phyloP scores from a whole-genome alignment of 306 rosid genomes.

The Prunus padus region DNA sequence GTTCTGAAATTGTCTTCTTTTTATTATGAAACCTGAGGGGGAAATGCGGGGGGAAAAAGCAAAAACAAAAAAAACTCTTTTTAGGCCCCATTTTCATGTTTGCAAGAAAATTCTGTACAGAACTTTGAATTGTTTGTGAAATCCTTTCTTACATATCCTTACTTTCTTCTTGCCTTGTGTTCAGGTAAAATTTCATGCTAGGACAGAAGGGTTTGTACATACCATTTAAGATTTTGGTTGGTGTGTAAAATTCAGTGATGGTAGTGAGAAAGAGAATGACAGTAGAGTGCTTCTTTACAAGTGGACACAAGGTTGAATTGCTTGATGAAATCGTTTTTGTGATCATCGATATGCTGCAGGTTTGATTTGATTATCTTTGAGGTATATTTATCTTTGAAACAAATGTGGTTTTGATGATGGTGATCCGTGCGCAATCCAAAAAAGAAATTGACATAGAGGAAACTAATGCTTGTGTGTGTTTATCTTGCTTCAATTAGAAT shows the following conservation, averaged over 20 bases:
- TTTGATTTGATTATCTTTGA: neutral
- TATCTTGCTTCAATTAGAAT: neutral
- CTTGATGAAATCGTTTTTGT: neutral
- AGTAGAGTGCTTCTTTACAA: slow-evolving; percentile 30
- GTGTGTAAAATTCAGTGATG: slow-evolving; percentile 34
- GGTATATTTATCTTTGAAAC: neutral
- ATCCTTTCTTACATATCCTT: neutral
- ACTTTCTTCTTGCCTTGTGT: slow-evolving; percentile 12
- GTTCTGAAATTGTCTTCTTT: too few species aligned
- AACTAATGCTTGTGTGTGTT: neutral
- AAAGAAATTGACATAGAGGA: neutral
- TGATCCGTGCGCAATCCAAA: neutral
- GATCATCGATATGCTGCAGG: slow-evolving; percentile 1
- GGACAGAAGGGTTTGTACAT: slow-evolving; percentile 42
- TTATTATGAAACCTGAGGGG: too few species aligned
- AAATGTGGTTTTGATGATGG: neutral
- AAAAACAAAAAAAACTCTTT: too few species aligned
- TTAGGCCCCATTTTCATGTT: too few species aligned
- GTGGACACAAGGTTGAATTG: neutral
- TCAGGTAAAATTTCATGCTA: slow-evolving; percentile 48
- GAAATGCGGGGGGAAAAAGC: too few species aligned
- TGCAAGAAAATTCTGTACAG: too few species aligned
- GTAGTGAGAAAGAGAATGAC: slow-evolving; percentile 29
- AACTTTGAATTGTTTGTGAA: neutral
- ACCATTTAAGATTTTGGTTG: slow-evolving; percentile 35